Base-by-base conservation (phyloP, 345 rosid genomes). In the Arabis hirsuta region DNA sequence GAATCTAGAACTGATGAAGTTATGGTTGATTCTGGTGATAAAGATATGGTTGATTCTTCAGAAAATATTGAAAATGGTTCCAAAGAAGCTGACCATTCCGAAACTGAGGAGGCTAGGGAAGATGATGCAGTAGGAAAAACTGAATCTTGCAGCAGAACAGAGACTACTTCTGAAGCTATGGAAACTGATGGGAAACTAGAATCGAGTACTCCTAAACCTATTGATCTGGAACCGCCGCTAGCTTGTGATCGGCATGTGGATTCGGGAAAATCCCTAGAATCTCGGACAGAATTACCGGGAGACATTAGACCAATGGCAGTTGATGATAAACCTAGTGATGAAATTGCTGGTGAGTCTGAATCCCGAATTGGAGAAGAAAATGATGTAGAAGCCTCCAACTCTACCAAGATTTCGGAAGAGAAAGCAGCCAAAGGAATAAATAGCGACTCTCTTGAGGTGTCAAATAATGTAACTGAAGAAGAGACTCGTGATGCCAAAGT, bases 1-100 rank as follows among this genome's bases (percentile, higher is more conserved):
- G 78, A 74, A 50, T 31, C 68, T 20, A 42, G 22, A 67, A 59
- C 38, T 66, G 73, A 61, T 39, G 80, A 76, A 57, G 48, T 57
- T 32, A 50, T 67, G 22, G 55, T 41, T 39, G 66, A 8, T 38
- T 63, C 75, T 19, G 11, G 22, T 70, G 76, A 71, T 42, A 64
- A 29, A 55, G 60, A 57, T 31, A 47, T 55, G 61, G 46, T 69
- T 70, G 74, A 68, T 62, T 63, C 34, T 64, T 48, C 62, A 57
- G 80, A 64, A 1, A 58, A 64, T 50, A 50, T 9, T 62, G 55
- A 50, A 50, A 39, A 57, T 50, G 67, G 50, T 64, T 43, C 76
- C 50, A 71, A 57, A 64, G 72, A 64, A 70, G 67, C 34, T 56
- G 12, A 39, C 26, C 16, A 22, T 41, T 56, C 32, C 2, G 72